phyloP scores from a whole-genome alignment of 495 filamentous ascomycete genomes.

The Aspergillus sparsus region DNA sequence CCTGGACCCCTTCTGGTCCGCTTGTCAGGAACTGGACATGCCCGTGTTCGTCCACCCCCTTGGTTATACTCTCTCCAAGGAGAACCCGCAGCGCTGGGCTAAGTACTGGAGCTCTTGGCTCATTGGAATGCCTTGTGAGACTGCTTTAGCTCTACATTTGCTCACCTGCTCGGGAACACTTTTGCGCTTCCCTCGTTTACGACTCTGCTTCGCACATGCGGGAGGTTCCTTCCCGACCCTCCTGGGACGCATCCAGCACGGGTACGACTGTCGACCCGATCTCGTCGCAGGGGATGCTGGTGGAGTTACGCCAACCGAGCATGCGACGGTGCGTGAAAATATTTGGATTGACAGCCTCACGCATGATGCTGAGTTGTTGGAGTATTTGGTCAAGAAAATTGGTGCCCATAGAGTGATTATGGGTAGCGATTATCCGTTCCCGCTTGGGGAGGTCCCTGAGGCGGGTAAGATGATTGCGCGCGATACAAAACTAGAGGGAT shows the following conservation, averaged over 20 bases:
- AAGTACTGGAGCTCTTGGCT: slow-evolving; percentile 29
- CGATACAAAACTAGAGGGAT: slow-evolving; percentile 17
- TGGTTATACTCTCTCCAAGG: slow-evolving; percentile 22
- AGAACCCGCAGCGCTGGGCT: slow-evolving; percentile 24
- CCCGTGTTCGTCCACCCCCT: slow-evolving; percentile 28
- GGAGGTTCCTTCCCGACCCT: slow-evolving; percentile 25
- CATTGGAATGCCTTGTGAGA: slow-evolving; percentile 28
- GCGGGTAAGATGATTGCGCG: slow-evolving; percentile 26
- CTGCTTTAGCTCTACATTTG: slow-evolving; percentile 24
- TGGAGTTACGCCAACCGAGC: slow-evolving; percentile 22
- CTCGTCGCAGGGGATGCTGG: slow-evolving; percentile 25
- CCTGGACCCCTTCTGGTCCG: slow-evolving; percentile 25
- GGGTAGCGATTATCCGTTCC: slow-evolving; percentile 32
- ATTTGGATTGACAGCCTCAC: slow-evolving; percentile 31
- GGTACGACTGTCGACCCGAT: slow-evolving; percentile 28
- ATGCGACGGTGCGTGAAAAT: slow-evolving; percentile 23
- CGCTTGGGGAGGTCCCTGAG: slow-evolving; percentile 27
- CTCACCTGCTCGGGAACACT: slow-evolving; percentile 22
- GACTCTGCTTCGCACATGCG: slow-evolving; percentile 27
- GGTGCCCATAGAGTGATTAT: slow-evolving; percentile 23
- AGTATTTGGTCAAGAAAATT: slow-evolving; percentile 28
- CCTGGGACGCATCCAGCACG: slow-evolving; percentile 27
- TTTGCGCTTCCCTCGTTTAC: slow-evolving; percentile 22
- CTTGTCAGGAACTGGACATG: slow-evolving; percentile 24
- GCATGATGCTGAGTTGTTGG: slow-evolving; percentile 26